Conservation (phyloP, 352 stramenopile species). For the Phytopythium aichiense region DNA sequence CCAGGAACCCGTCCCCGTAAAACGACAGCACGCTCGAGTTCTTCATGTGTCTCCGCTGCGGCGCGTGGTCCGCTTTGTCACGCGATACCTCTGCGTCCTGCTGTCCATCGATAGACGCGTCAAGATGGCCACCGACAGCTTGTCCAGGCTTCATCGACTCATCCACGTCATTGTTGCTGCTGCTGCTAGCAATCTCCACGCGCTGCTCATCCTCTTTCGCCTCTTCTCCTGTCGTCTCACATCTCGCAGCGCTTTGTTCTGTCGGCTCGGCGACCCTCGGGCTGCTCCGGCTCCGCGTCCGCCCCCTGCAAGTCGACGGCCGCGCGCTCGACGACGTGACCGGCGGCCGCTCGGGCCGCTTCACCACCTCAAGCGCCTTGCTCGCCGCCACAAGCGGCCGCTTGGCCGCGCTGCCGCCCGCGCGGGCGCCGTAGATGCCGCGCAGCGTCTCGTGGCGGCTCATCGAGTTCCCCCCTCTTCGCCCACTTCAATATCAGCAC, state of each 20-base stretch:
- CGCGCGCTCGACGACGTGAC: background rate
- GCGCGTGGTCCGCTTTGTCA: background rate
- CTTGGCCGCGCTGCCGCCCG: background rate
- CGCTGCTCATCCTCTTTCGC: background rate
- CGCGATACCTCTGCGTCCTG: background rate
- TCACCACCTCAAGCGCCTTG: background rate
- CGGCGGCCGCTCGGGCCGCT: conserved; percentile 14
- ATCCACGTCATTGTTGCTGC: background rate
- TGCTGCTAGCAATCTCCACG: background rate
- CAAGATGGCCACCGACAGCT: background rate
- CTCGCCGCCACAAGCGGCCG: background rate
- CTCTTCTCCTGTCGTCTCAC: background rate
- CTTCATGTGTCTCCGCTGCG: background rate
- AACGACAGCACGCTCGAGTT: conserved; percentile 25
- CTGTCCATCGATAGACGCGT: no score
- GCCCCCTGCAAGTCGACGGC: background rate
- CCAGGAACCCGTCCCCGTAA: conserved; percentile 50
- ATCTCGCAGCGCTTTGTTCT: background rate
- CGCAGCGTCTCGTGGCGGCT: conserved; percentile 26
- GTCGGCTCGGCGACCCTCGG: background rate
- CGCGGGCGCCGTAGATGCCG: conserved; percentile 24
- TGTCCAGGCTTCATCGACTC: background rate
- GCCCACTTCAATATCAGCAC: conserved; percentile 4
- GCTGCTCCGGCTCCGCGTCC: background rate
- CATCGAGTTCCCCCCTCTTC: conserved; percentile 7